Evolutionary conservation across 148 eudicot species (phyloP), one percentile per base, ranked within the genome.

Genomic region (Selenicereus undatus): DNA sequence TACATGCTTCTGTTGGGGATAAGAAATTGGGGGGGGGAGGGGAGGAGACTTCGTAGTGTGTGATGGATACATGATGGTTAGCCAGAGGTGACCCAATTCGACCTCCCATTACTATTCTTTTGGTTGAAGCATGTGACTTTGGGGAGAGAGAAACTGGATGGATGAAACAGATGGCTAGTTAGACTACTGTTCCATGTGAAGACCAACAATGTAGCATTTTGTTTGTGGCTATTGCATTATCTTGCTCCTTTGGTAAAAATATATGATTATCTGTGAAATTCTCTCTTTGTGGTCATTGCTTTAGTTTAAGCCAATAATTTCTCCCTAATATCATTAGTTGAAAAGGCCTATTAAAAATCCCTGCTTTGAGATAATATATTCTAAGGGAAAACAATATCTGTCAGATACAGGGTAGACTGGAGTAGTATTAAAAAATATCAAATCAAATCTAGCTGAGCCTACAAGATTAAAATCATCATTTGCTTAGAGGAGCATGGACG

Each of bases 151-250:
- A 80, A 77, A 50, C 29, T 62, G 50, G 26, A 80, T 56, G 21
- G 62, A 66, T 64, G 81, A 72, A 77, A 72, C 76, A 79, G 56
- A 84, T 16, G 86, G 77, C 64, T 36, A 80, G 71, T 71, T 45
- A 85, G 84, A 51, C 26, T 79, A 76, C 35, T 82, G 42, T 20
- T 79, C 45, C 87, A 85, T 80, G 84, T 85, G 85, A 82, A 82
- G 78, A 66, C 85, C 85, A 85, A 79, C 82, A 85, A 71, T 65
- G 70, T 9, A 72, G 74, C 75, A 76, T 76, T 72, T 71, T 68
- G 77, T 76, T 68, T 64, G 60, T 76, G 74, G 83, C 74, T 77
- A 76, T 62, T 58, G 70, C 83, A 70, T 76, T 77, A 62, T 51
- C 50, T 80, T 77, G 78, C 78, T 76, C 74, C 83, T 84, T 14